Base-by-base conservation (phyloP, 768 basidiomycete genomes). In the Lyophyllum atratum region DNA sequence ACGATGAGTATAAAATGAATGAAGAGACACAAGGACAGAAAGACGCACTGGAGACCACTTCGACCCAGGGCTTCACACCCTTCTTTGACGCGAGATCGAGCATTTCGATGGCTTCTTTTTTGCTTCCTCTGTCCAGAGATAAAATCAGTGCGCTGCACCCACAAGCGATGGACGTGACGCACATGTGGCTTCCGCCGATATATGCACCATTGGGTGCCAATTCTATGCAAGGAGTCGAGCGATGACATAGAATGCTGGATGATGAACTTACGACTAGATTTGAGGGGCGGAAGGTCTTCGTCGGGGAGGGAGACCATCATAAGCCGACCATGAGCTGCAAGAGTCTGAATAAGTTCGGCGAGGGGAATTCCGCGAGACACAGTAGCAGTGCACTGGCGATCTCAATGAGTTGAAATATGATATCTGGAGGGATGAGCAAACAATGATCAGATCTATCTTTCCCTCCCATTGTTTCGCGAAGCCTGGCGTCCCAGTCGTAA, bases 241-340 rank as follows among this genome's bases (percentile, higher is more conserved):
- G 5, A 31, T 11, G 6, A 31, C 29, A 6, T 31, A 6, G 29
- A 11, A 11, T 6, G 29, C 5, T 31, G 11, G 11, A 6, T 31
- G 29, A 11, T 57, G n/a, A 55, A 76, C n/a, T 58, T 58, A 70
- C 73, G 58, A 4, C 17, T 52, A 1, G 74, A 67, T 24, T 70
- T 64, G 47, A 81, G 56, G 22, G 71, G 64, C 2, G 80, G 78
- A 15, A 83, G 68, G 26, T 74, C 70, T 12, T 77, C 73, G 49
- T 85, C 81, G 9, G 84, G 84, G 33, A 85, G 65, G 44, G 82
- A 82, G 45, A 86, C 85, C 64, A 79, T 79, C 56, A 86, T 75
- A 62, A 85, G 74, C n/a, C 76, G 72, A 6, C 84, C 82, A 56
- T 81, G 77, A 3, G 85, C 78, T 21, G 73, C 74, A 28, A 87